These are phyloP conservation scores for Didymella keratinophila DNA, from an alignment of 2,329 filamentous ascomycete genomes.

Conservation along the genomic window DNA sequence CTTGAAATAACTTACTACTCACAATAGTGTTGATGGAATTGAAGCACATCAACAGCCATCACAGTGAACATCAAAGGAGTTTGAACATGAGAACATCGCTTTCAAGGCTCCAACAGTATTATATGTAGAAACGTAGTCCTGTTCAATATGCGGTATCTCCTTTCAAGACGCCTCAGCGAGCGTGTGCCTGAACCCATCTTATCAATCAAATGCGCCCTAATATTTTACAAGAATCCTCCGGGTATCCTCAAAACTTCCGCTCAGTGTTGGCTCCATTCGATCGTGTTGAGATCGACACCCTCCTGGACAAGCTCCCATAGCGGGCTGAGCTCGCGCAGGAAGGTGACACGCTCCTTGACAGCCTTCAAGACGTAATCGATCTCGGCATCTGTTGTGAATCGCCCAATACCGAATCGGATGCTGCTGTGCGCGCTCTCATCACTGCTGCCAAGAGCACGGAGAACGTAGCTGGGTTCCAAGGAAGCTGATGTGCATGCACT, in stretches of 20 bases:
- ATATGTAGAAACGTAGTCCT: neutral
- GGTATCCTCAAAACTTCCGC: conserved; percentile 20
- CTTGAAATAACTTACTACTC: no score
- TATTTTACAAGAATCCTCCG: conserved; percentile 35
- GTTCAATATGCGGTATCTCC: neutral
- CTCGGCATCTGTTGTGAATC: conserved; percentile 93
- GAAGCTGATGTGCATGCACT: conserved; percentile 98
- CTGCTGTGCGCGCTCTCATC: conserved; percentile 98
- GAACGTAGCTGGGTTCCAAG: conserved; percentile 93
- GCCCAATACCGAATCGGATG: conserved; percentile 95
- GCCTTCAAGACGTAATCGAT: conserved; percentile 98
- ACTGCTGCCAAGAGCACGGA: conserved; percentile 91
- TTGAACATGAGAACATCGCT: neutral
- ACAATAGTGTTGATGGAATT: no score
- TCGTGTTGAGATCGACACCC: conserved; percentile 92
- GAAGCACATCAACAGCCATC: no score
- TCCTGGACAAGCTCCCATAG: conserved; percentile 98
- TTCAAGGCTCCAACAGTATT: neutral
- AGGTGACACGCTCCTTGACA: conserved; percentile 86
- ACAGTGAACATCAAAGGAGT: neutral
- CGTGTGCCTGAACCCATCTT: conserved; percentile 26
- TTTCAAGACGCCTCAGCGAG: conserved; percentile 34
- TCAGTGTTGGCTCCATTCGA: conserved; percentile 98
- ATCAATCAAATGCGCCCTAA: conserved; percentile 15
- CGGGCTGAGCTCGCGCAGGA: conserved; percentile 92